Evolutionary conservation across 129 eudicot species (phyloP).

Genomic region (Chrysanthemum seticuspe): DNA sequence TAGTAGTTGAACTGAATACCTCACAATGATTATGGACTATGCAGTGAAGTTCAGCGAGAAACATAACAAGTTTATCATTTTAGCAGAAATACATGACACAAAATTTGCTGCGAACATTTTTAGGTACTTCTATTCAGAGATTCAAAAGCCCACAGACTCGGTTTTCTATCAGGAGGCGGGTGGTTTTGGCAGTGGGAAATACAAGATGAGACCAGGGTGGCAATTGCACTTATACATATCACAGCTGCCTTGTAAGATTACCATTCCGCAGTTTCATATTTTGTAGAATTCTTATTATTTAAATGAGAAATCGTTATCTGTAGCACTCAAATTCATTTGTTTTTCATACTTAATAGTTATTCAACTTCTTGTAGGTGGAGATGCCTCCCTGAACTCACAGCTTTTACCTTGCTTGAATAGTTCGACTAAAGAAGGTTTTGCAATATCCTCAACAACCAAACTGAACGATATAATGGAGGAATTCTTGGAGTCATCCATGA

Average conservation of each 20-base stretch:
- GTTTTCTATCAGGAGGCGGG: slow-evolving; percentile 49
- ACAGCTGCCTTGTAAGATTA: slow-evolving; percentile 83
- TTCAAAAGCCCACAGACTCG: slow-evolving; percentile 43
- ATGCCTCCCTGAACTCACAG: slow-evolving; percentile 71
- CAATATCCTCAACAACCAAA: slow-evolving; percentile 40
- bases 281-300: neutral
- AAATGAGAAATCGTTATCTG: neutral
- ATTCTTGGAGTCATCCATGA: slow-evolving; percentile 43
- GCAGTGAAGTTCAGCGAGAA: neutral
- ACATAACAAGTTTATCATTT: neutral
- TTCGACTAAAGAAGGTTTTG: slow-evolving; percentile 41
- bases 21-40: neutral
- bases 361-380: slow-evolving; percentile 68
- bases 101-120: slow-evolving; percentile 3
- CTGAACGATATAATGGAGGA: slow-evolving; percentile 47
- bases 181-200: slow-evolving; percentile 49
- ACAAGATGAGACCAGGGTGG: slow-evolving; percentile 69
- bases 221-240: slow-evolving; percentile 82
- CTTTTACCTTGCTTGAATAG: slow-evolving; percentile 58
- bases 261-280: slow-evolving; percentile 11
- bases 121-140: slow-evolving; percentile 81
- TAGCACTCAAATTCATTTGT: neutral
- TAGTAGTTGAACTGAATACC: neutral
- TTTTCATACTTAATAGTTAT: slow-evolving; percentile 8
- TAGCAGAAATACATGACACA: neutral